Percentiles rank a stretch among this genome's conserved stretches.
Evolutionary conservation across 768 basidiomycete genomes (phyloP).

Genomic region (Russula foetens): DNA sequence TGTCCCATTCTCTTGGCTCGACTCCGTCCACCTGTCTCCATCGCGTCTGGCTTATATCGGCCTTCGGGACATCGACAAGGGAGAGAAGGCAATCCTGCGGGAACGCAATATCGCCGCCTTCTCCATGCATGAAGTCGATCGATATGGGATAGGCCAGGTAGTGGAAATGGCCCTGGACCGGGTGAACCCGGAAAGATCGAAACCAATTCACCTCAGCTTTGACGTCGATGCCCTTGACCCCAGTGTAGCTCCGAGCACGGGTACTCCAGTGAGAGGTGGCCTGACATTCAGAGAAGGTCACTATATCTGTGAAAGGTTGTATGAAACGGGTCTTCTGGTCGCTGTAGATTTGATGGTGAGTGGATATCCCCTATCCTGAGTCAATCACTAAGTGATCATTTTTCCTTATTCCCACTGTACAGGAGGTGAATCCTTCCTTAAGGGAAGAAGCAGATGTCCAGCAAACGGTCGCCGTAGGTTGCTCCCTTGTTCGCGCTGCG

Average conservation of each 20-base stretch:
- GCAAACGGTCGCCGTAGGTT: constrained; percentile 87
- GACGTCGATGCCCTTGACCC: constrained; percentile 96
- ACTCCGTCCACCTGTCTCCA: constrained; percentile 51
- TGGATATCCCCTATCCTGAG: background rate
- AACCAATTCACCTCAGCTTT: constrained; percentile 92
- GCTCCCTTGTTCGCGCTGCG: constrained; percentile 75
- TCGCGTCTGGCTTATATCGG: constrained; percentile 93
- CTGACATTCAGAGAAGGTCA: constrained; percentile 98
- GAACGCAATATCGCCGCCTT: constrained; percentile 74
- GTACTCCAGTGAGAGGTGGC: constrained; percentile 91
- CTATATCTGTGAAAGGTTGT: constrained; percentile 89
- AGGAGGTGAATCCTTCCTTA: constrained; percentile 97
- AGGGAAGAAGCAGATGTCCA: constrained; percentile 63
- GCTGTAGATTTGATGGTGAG: constrained; percentile 90
- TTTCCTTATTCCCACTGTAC: constrained; percentile 7
- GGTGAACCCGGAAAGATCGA: constrained; percentile 77
- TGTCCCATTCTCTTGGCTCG: constrained; percentile 44
- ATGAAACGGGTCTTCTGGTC: constrained; percentile 88
- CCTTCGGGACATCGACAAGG: constrained; percentile 84
- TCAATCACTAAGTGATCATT: constrained; percentile 1
- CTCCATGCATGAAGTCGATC: constrained; percentile 59
- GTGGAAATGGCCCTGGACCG: constrained; percentile 95
- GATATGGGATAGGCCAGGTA: constrained; percentile 86
- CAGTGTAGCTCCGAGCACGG: constrained; percentile 90
- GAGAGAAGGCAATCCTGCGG: constrained; percentile 80